Evolutionary conservation across 202 grass and related monocot genomes (phyloP), one percentile per base, ranked within the genome.

Genomic region (Musa balbisiana): DNA sequence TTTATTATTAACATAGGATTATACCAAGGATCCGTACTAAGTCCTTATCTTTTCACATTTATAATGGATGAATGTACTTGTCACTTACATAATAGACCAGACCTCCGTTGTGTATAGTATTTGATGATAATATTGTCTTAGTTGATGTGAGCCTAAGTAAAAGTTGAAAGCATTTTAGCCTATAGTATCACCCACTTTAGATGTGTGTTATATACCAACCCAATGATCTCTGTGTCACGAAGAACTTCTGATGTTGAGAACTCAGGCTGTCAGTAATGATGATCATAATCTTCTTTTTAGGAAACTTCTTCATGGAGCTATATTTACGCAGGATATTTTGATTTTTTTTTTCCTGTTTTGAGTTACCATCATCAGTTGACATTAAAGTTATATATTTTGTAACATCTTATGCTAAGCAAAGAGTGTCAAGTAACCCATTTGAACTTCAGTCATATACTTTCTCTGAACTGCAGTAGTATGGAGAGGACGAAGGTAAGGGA

Each of bases 111-210:
- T 33, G 3, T 33, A 33, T 33, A 4, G 3, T 33, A 33, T 33
- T 33, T 33, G 29, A 33, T 33, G 29, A 33, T 4, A 3, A 33
- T 33, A 33, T 33, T 33, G 29, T 33, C 1, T 33, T 33, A 33
- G 29, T 33, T 33, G 29, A 33, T 33, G 29, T 33, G 3, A 33
- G 29, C 29, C 3, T 33, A 33, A 33, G 3, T 4, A 88, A 83
- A 99, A 99, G 75, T 78, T 99, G 75, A 92, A 86, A 76, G 21
- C 78, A 73, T 94, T 92, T 80, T 91, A 99, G 75, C 91, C 89
- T 29, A 23, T 80, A 83, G 84, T 90, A 52, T 79, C 91, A 76
- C 90, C 90, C 59, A 88, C 92, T 78, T 87, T 91, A 51, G 91
- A 94, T 85, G 95, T 99, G 82, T 84, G 95, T 73, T 2, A 64